Percentiles rank a stretch among this genome's conserved stretches.
These are phyloP conservation scores for Bidens hawaiensis DNA, from an alignment of 140 eudicot species.

Conservation along the genomic window DNA sequence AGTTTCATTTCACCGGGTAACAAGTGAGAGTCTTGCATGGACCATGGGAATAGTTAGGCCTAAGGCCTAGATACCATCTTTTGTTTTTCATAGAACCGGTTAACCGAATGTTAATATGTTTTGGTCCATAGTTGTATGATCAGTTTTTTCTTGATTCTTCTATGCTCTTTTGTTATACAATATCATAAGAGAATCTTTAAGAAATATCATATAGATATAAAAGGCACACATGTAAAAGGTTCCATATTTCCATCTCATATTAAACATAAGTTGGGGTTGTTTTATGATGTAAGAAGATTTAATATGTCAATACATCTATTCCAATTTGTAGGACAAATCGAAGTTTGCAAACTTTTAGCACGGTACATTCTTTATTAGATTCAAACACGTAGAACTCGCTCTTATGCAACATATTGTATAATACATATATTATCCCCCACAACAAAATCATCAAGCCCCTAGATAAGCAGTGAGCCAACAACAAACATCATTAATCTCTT, in stretches of 20 bases:
- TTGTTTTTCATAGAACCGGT: conserved; percentile 1
- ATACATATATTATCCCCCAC: not conserved
- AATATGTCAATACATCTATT: not conserved
- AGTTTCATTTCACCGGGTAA: not conserved
- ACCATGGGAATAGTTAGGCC: not conserved
- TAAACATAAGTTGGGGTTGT: not conserved
- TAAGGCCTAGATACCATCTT: not conserved
- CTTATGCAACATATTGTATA: conserved; percentile 1
- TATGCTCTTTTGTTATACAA: not conserved
- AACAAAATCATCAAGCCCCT: conserved; percentile 34
- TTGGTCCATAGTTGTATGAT: not conserved
- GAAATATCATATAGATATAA: too few species aligned
- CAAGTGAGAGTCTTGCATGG: not conserved
- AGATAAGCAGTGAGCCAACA: conserved; percentile 54
- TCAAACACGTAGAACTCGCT: not conserved
- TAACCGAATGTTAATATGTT: not conserved
- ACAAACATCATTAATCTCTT: conserved; percentile 62
- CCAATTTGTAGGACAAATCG: not conserved
- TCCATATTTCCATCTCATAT: not conserved
- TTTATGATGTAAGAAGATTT: conserved; percentile 3
- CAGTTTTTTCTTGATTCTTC: not conserved
- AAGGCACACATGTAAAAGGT: too few species aligned
- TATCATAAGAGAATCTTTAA: too few species aligned
- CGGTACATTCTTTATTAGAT: too few species aligned
- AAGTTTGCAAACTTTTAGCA: too few species aligned